Evolutionary conservation across 2,329 filamentous ascomycete genomes (phyloP).

Genomic region (Penicillium oxalicum): DNA sequence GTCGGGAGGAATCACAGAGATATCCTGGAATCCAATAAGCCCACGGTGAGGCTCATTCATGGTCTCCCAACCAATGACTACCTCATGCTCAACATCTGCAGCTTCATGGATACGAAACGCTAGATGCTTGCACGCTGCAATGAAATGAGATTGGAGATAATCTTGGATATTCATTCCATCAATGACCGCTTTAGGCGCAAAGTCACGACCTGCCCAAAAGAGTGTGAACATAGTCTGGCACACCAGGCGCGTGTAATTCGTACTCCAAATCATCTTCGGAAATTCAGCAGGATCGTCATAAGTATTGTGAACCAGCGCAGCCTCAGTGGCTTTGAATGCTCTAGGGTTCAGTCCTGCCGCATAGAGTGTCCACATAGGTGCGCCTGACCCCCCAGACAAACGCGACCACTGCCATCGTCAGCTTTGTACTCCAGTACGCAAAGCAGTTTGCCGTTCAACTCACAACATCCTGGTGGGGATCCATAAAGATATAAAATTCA

Average conservation of each 20-base stretch:
- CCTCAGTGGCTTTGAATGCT: conserved; percentile 78
- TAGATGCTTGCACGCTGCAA: conserved; percentile 72
- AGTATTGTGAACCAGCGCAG: conserved; percentile 90
- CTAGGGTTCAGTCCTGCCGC: conserved; percentile 85
- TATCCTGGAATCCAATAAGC: conserved; percentile 73
- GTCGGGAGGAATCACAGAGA: conserved; percentile 74
- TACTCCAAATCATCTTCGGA: conserved; percentile 99
- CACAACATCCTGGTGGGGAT: conserved; percentile 95
- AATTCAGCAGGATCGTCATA: conserved; percentile 78
- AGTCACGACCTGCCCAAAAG: conserved; percentile 85
- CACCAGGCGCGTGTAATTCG: conserved; percentile 85
- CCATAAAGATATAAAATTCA: conserved; percentile 96
- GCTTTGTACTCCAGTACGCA: conserved; percentile 9
- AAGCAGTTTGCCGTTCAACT: conserved; percentile 24
- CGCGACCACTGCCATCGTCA: conserved; percentile 68
- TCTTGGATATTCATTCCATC: conserved; percentile 95
- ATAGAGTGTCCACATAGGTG: conserved; percentile 96
- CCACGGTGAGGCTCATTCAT: conserved; percentile 93
- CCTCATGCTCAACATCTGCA: conserved; percentile 76
- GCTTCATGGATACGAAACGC: conserved; percentile 82
- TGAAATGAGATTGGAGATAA: conserved; percentile 81
- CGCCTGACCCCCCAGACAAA: conserved; percentile 88
- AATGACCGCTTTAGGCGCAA: conserved; percentile 92
- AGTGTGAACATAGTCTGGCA: conserved; percentile 88
- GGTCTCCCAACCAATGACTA: conserved; percentile 93